Base-by-base conservation (phyloP, 148 eudicot species). In the Cornus kousa region DNA sequence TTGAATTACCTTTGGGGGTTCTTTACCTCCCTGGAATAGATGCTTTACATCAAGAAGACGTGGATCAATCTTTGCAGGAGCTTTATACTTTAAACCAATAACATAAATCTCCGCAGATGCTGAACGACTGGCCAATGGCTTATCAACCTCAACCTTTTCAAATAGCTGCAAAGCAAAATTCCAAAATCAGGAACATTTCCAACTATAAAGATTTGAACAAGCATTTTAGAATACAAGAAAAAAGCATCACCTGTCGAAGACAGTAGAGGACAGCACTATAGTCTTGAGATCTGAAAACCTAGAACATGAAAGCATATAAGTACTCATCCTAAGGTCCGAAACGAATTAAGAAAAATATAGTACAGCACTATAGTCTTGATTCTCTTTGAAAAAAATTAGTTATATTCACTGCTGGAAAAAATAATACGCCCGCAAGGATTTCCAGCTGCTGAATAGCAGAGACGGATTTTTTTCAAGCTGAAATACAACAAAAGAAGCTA, bases 221-320 rank as follows among this genome's bases (percentile, higher is more conserved):
- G 68, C 13, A 20, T 66, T 57, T 37, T 20, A 33, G 17, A 0
- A 20, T 50, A 70, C 40, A 67, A 2, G 62, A 24, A 74, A 70
- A 74, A 68, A 66, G 70, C 24, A 72, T 81, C 77, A 95, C 97
- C 98, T 95, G 94, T 85, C 90, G 89, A 75, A 95, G 94, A 78
- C 99, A 95, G 86, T 90, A 95, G 33, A 91, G 91, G 17, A 95
- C 97, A 0, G 97, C 95, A 76, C 83, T 95, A 84, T 95, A 95
- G 70, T 95, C 99, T 77, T 92, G 97, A n/a, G 99, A 95, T 87
- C 99, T 91, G 88, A 95, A 95, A 73, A 95, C 89, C 98, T 93
- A 85, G 75, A 68, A 23, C 62, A 59, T 7, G 23, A 62, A 43
- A 43, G 48, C 5, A 43, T 43, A 43, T 43, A 43, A 43, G 48